These are phyloP conservation scores for Tylopilus sp. DNA, from an alignment of 1,284 basidiomycete genomes.

Conservation along the genomic window DNA sequence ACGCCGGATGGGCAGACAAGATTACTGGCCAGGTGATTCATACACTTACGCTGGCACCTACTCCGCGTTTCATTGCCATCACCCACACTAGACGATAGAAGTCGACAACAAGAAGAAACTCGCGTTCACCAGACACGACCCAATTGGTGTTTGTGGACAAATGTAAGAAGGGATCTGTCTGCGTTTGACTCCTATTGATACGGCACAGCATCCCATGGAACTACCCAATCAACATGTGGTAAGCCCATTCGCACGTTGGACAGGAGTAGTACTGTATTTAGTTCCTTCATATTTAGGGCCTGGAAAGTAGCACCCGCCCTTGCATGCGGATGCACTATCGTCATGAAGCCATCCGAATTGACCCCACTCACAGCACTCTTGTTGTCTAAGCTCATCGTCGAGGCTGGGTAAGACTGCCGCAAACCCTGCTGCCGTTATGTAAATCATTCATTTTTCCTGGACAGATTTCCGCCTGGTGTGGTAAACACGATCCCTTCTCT, in stretches of 20 bases:
- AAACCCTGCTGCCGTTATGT: conserved; percentile 13
- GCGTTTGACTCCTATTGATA: conserved; percentile 7
- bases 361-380: conserved; percentile 86
- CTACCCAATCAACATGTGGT: conserved; percentile 90
- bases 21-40: conserved; percentile 58
- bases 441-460: conserved; percentile 15
- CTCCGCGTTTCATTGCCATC: conserved; percentile 1
- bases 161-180: conserved; percentile 50
- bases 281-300: conserved; percentile 45
- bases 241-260: conserved; percentile 13
- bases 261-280: conserved; percentile 8
- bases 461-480: conserved; percentile 88
- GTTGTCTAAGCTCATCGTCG: conserved; percentile 70
- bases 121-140: conserved; percentile 86
- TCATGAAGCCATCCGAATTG: conserved; percentile 90
- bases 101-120: conserved; percentile 76
- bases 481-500: conserved; percentile 83
- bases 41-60: not conserved
- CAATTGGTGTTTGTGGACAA: conserved; percentile 89
- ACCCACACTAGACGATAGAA: conserved; percentile 61
- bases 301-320: conserved; percentile 92
- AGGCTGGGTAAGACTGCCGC: conserved; percentile 59
- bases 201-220: conserved; percentile 78
- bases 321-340: conserved; percentile 81
- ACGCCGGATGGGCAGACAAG: conserved; percentile 67